phyloP scores from a whole-genome alignment of 805 yeast species.

The Nakazawaea wyomingensis region DNA sequence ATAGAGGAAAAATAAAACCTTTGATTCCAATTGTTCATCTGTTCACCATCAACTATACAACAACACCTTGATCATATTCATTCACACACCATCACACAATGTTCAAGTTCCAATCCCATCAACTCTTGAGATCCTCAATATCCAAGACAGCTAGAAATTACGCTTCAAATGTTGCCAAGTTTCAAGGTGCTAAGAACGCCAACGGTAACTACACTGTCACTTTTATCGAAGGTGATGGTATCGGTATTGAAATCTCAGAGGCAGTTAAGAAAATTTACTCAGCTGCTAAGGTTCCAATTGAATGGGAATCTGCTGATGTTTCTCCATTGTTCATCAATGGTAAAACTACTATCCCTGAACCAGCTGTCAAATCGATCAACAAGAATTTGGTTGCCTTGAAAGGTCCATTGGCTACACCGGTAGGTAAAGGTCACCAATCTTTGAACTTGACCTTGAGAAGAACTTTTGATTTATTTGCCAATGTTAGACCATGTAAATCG shows the following conservation, averaged over 20 bases:
- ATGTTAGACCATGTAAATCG: slow-evolving; percentile 94
- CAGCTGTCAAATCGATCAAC: slow-evolving; percentile 89
- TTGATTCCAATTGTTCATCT: not conserved
- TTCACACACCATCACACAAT: not conserved
- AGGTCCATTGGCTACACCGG: slow-evolving; percentile 98
- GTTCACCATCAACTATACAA: not conserved
- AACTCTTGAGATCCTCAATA: slow-evolving; percentile 7
- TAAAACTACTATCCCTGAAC: slow-evolving; percentile 86
- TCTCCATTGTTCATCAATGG: slow-evolving; percentile 90
- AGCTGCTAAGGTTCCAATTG: slow-evolving; percentile 94
- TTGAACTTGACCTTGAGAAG: slow-evolving; percentile 96
- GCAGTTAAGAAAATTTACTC: slow-evolving; percentile 90
- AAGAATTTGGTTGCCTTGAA: slow-evolving; percentile 91
- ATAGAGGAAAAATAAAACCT: not conserved
- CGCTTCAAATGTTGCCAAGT: slow-evolving; percentile 54
- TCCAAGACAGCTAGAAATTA: slow-evolving; percentile 26
- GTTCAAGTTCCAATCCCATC: slow-evolving; percentile 10
- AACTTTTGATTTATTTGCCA: slow-evolving; percentile 93
- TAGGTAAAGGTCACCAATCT: slow-evolving; percentile 97
- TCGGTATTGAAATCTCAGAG: slow-evolving; percentile 91
- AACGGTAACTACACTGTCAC: slow-evolving; percentile 92
- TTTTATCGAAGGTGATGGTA: slow-evolving; percentile 97
- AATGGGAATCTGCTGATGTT: slow-evolving; percentile 96
- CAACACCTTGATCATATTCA: not conserved
- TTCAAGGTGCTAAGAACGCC: slow-evolving; percentile 56